A percentile compares a stretch with the other conserved stretches of the same genome.
Evolutionary conservation across 2,329 filamentous ascomycete genomes (phyloP).

Genomic region (Blumeria hordei): DNA sequence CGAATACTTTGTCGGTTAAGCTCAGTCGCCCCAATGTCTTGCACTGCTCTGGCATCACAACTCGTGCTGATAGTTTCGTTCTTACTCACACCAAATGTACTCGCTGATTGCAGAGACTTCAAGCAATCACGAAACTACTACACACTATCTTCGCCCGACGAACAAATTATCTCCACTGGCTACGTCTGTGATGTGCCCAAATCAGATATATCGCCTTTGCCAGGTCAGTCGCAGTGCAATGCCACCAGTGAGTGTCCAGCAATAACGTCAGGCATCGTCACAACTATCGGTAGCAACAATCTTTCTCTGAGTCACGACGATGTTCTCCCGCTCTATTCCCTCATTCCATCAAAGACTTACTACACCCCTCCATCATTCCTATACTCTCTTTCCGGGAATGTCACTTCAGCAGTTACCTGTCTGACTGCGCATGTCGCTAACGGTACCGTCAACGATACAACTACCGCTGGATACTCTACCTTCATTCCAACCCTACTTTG

Average conservation of each 20-base stretch:
- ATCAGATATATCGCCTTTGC: neutral
- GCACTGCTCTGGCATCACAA: no score
- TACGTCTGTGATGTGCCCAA: constrained; percentile 3
- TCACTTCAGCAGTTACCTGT: neutral
- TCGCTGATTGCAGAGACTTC: constrained; percentile 2
- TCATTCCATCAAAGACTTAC: constrained; percentile 1
- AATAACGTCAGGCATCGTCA: constrained; percentile 1
- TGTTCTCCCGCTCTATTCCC: neutral
- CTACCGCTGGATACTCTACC: constrained; percentile 1
- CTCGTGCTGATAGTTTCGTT: neutral
- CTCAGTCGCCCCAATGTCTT: no score
- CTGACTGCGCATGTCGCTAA: constrained; percentile 1
- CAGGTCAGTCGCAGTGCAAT: neutral
- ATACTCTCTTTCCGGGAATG: constrained; percentile 2
- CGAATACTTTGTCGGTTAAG: no score
- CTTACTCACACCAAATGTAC: neutral
- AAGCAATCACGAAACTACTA: constrained; percentile 1
- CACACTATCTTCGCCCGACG: neutral
- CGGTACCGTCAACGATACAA: neutral
- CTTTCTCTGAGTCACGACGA: constrained; percentile 2
- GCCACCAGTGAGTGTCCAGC: constrained; percentile 2
- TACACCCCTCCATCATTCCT: constrained; percentile 2
- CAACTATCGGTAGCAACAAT: constrained; percentile 3
- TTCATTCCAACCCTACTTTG: constrained; percentile 2
- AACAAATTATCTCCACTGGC: constrained; percentile 1